Evolutionary conservation across 2,329 filamentous ascomycete genomes (phyloP).

Genomic region (Cryphonectria nitschkei): DNA sequence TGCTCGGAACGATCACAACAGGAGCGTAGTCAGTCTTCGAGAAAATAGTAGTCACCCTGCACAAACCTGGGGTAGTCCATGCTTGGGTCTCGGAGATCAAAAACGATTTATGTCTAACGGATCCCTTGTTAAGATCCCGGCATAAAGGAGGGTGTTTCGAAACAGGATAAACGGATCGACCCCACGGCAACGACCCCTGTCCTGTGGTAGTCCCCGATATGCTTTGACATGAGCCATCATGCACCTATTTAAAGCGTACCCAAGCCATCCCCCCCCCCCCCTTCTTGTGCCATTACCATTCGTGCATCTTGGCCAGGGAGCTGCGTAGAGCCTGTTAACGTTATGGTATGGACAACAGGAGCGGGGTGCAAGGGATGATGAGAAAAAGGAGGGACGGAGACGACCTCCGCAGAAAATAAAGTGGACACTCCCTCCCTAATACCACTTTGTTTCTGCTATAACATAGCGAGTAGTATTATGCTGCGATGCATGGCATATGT

Average conservation of each 20-base stretch:
- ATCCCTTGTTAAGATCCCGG: slow-evolving; percentile 1
- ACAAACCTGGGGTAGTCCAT: not conserved
- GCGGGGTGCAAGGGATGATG: not conserved
- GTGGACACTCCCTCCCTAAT: slow-evolving; percentile 15
- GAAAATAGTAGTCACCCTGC: not conserved
- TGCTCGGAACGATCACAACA: not conserved
- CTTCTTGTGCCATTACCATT: not conserved
- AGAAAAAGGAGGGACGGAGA: not conserved
- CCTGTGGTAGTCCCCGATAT: not conserved
- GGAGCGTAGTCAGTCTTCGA: not conserved
- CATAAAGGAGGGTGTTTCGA: slow-evolving; percentile 11
- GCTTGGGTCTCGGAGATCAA: not conserved
- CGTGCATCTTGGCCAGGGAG: not conserved
- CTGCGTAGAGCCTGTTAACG: not conserved
- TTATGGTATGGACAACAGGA: not conserved
- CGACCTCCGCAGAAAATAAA: not conserved
- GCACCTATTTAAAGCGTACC: slow-evolving; percentile 1
- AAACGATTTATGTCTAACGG: slow-evolving; percentile 9
- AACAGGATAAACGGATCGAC: slow-evolving; percentile 14
- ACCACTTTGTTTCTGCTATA: slow-evolving; percentile 16
- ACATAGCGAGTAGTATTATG: not conserved
- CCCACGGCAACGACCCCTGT: slow-evolving; percentile 6
- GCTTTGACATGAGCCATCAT: not conserved
- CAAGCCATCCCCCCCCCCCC: too few relatives aligned
- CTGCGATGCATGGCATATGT: slow-evolving; percentile 6